Conservation (phyloP, 371 early-diverging fungal genomes). For the Mortierella polycephala region DNA sequence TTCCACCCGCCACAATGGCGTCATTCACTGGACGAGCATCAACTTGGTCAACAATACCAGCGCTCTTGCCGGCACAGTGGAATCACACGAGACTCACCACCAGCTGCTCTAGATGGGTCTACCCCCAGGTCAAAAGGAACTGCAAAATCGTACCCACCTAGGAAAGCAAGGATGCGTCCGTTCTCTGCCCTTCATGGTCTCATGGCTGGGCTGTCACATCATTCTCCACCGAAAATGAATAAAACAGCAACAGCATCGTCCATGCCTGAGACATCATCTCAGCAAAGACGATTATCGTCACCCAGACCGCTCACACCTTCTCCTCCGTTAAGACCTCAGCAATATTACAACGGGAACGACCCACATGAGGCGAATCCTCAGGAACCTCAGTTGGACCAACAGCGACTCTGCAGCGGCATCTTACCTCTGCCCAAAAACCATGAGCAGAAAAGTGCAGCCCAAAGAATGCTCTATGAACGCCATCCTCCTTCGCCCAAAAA, state of each 20-base stretch:
- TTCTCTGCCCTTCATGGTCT: neutral
- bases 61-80: neutral
- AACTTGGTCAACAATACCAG: neutral
- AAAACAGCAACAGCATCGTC: neutral
- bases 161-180: neutral
- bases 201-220: neutral
- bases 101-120: neutral
- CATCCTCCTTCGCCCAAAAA: conserved; percentile 47
- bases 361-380: neutral
- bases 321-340: too few species aligned
- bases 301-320: too few species aligned
- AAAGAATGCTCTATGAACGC: conserved; percentile 38
- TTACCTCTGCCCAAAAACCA: conserved; percentile 9
- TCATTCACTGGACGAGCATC: neutral
- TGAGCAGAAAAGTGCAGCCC: conserved; percentile 37
- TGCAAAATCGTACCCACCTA: neutral
- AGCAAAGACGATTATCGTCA: too few species aligned
- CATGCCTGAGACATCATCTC: too few species aligned
- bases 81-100: neutral
- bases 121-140: conserved; percentile 7
- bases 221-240: neutral
- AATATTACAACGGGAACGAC: too few species aligned
- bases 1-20: too few species aligned
- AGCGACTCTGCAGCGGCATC: neutral
- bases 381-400: neutral